Base-by-base conservation (phyloP, 2,329 filamentous ascomycete species). In the Camillea tinctor region DNA sequence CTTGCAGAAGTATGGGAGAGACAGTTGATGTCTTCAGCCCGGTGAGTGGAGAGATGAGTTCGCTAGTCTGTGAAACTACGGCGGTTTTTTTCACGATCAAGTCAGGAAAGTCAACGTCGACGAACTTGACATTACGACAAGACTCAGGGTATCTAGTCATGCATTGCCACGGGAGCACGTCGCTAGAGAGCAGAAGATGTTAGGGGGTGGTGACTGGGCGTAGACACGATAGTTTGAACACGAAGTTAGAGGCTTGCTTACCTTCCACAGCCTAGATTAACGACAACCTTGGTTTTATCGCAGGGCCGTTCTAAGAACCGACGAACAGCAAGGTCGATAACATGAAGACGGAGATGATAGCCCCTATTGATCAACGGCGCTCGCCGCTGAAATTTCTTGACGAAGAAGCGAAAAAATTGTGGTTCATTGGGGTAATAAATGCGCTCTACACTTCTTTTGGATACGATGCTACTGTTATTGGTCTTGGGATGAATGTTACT, bases 251-350 rank as follows among this genome's bases (percentile, higher is more conserved):
- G 30, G 55, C 89, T 85, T 77, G 55, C 89, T 85, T 77, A 94
- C 92, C 92, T 96, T 74, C 93, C 93, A 79, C 92, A 96, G 22
- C 93, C 93, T 40, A 97, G 77, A 71, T 96, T 97, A 52, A 97
- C 81, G 11, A 97, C 81, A 4, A 93, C 81, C 73, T 92, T 96
- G 64, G 84, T 88, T 30, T 79, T 79, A 19, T 78, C 76, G 7
- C 80, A 75, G 15, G 72, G 72, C 51, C 70, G 78, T 60, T 81
- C 75, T n/a, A 97, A 79, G 67, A 97, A 97, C n/a, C 83, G 79
- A 20, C 83, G 82, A 19, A 96, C 87, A 4, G 88, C 82, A 62
- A 88, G 81, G 71, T 96, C 91, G 60, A 97, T 88, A 17, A 91
- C 89, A 72, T 90, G 88, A 80, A 97, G 89, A 26, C 93, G 87